Evolutionary conservation across 1,284 basidiomycete species (phyloP).

Genomic region (Ganoderma lingzhi): DNA sequence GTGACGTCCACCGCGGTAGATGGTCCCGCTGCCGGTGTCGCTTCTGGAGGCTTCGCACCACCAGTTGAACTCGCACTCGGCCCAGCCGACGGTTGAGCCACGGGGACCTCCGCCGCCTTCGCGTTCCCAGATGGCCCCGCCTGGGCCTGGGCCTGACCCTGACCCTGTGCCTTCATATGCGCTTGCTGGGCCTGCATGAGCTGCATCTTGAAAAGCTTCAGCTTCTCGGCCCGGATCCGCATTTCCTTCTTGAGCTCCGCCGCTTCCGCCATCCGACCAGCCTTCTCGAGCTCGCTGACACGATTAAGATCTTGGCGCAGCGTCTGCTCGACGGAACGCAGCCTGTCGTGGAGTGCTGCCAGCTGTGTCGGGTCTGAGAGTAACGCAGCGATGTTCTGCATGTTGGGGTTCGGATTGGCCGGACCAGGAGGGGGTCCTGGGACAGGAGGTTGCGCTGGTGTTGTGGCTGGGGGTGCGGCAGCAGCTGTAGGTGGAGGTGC

Average conservation of each 20-base stretch:
- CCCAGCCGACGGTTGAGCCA: neutral
- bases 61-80: neutral
- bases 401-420: neutral
- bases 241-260: conserved; percentile 20
- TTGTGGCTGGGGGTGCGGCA: neutral
- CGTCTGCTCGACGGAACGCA: conserved; percentile 6
- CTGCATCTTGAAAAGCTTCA: conserved; percentile 17
- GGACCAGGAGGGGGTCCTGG: conserved; percentile 2
- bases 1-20: neutral
- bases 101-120: neutral
- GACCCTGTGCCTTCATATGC: conserved; percentile 11
- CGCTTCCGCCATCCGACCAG: conserved; percentile 19
- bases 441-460: conserved; percentile 14
- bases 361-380: conserved; percentile 10
- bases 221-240: conserved; percentile 17
- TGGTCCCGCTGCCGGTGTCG: neutral
- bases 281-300: conserved; percentile 3
- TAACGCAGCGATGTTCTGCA: neutral
- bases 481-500: conserved; percentile 3
- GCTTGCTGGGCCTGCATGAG: conserved; percentile 14
- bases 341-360: conserved; percentile 1
- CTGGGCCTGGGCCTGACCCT: conserved; percentile 13
- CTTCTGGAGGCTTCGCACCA: neutral
- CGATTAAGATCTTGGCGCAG: conserved; percentile 12
- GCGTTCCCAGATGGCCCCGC: neutral